phyloP scores from a whole-genome alignment of 805 yeast species.

The Debaryomyces tyrocola region DNA sequence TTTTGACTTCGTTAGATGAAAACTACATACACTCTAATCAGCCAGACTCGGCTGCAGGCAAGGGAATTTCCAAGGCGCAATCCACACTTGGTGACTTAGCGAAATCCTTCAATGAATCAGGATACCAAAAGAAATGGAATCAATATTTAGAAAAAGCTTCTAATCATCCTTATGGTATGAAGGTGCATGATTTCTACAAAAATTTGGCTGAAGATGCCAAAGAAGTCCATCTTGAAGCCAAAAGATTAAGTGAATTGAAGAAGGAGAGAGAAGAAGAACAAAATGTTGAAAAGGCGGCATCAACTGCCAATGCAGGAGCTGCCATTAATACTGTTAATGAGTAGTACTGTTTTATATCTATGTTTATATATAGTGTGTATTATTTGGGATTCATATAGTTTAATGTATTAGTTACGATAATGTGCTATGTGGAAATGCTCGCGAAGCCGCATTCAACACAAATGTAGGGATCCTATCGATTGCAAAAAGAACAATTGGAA shows the following conservation, averaged over 20 bases:
- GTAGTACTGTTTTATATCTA: background rate
- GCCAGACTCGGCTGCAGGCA: conserved; percentile 43
- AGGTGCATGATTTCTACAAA: conserved; percentile 60
- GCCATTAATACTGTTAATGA: conserved; percentile 7
- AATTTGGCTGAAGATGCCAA: conserved; percentile 54
- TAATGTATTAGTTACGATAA: too few relatives aligned
- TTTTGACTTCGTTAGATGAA: conserved; percentile 53
- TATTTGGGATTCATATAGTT: too few relatives aligned
- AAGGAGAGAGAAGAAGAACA: conserved; percentile 22
- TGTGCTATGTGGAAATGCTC: background rate
- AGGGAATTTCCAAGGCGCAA: conserved; percentile 37
- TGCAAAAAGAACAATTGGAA: too few relatives aligned
- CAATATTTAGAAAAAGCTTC: conserved; percentile 50
- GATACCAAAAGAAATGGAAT: conserved; percentile 33
- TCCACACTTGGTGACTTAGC: conserved; percentile 40
- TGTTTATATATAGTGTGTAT: too few relatives aligned
- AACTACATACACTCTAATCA: conserved; percentile 60
- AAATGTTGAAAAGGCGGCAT: conserved; percentile 4
- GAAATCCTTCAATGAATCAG: conserved; percentile 30
- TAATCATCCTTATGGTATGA: conserved; percentile 52
- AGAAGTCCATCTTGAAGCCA: conserved; percentile 74
- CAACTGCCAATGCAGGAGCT: conserved; percentile 4
- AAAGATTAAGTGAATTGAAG: conserved; percentile 64
- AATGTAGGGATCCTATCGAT: background rate
- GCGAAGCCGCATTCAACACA: background rate